A percentile compares a stretch with the other conserved stretches of the same genome.
Evolutionary conservation across 208 protist species (phyloP).

Genomic region (Tritrichomonas musculus): DNA sequence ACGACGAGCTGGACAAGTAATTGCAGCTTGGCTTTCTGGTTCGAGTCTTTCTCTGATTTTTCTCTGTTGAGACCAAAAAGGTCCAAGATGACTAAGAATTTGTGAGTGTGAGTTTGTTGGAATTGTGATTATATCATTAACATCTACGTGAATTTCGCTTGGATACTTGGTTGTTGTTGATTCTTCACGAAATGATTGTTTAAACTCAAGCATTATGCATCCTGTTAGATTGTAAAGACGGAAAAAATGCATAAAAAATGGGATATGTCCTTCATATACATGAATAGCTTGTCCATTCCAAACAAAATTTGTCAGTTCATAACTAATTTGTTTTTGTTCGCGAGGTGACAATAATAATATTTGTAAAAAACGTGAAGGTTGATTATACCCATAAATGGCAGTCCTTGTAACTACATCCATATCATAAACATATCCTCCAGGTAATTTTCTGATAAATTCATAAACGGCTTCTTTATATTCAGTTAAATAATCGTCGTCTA

Average conservation of each 20-base stretch:
- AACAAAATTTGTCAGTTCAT: background rate
- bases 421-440: background rate
- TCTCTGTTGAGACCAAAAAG: background rate
- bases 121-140: background rate
- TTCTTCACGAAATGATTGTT: background rate
- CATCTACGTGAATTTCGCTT: background rate
- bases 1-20: background rate
- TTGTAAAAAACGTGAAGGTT: background rate
- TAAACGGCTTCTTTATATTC: background rate
- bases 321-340: background rate
- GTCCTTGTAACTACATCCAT: too few species aligned
- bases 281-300: background rate
- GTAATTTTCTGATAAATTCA: background rate
- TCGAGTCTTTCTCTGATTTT: background rate
- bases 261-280: background rate
- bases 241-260: constrained; percentile 16
- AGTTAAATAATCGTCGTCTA: background rate
- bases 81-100: background rate
- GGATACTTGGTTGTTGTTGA: background rate
- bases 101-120: background rate
- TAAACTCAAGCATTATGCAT: background rate
- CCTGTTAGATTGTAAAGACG: background rate
- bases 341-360: background rate
- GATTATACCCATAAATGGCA: background rate
- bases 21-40: background rate